Base-by-base conservation (phyloP, 2,329 filamentous ascomycete genomes). In the Aureobasidium sp. region DNA sequence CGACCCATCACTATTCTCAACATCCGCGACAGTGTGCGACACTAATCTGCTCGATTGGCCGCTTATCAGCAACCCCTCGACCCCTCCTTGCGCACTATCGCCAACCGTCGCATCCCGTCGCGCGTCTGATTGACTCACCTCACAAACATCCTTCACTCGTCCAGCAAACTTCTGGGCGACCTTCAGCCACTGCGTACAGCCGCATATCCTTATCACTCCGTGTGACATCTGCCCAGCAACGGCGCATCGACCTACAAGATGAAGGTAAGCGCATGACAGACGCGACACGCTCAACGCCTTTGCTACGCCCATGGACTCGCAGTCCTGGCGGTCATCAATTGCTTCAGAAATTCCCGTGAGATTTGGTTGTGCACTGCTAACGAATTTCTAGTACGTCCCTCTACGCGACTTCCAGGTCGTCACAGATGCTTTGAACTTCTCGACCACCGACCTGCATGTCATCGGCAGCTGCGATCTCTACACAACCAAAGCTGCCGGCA, bases 401-500 rank as follows among this genome's bases (percentile, higher is more conserved):
- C 84, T 96, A 66, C 87, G 87, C 75, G 89, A 95, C 68, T 92
- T 97, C 73, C 92, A 97, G 75, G 86, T 89, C 75, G 89, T 97
- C 68, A 93, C 91, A 64, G 88, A 88, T 77, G 90, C 93, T 66
- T 86, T 99, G 72, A 97, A 96, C 74, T 97, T 97, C 80, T 90
- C 94, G 70, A 97, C 93, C 0, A 86, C 89, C 57, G 93, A 97
- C 73, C 92, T 91, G 72, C 90, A 93, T 68, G 89, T 99, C 64
- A 88, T 91, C 32, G 94, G 94, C 69, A 90, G 90, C 67, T 97
- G 93, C 80, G 94, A 99, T 75, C 83, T 97, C 20, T 99, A 97
- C 80, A 97, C 93, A 10, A 97, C 92, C 29, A 99, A 99, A 77
- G 92, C 94, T 34, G 91, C 93, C 61, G 91, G 92, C 50, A 87